Evolutionary conservation across 208 protist genomes (phyloP), one percentile per base, ranked within the genome.

Genomic region (Leishmania mexicana): DNA sequence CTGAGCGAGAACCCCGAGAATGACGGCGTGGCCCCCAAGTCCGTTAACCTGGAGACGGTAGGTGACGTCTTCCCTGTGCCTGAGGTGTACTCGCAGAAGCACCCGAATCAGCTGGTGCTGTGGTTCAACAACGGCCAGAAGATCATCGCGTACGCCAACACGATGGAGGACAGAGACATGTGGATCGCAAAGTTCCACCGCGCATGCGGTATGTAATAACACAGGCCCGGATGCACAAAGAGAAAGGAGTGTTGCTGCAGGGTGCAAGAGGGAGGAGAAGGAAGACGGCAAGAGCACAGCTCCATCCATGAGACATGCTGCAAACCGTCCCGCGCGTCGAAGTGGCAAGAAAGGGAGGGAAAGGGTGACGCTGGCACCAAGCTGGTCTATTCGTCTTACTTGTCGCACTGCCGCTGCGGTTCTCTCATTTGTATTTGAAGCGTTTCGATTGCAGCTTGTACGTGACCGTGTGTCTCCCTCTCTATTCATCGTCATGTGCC

Each of bases 61-160:
- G 95, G 87, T 78, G 94, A 95, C 76, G 90, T 95, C 24, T 95
- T 97, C 73, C 94, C 94, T 28, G 94, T 95, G 8, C 94, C 94
- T 31, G 92, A 95, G 76, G 94, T 92, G 75, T 97, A 97, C 84
- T 95, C 90, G 74, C 90, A 92, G 65, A 94, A 92, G 24, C 92
- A 95, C 74, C 94, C 94, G n/a, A 89, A 94, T 76, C 94, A 97
- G 82, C 83, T 97, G 24, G 94, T 97, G 47, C 92, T 97, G 80
- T 97, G 94, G 92, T 97, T 97, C 85, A 95, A 88, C 78, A 97
- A 97, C 81, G 94, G 94, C 24, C 92, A 97, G 78, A 97, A 97
- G 81, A 97, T 97, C 51, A 94, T 97, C 77, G 94, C 94, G 57
- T 88, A 94, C 71, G 94, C 94, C 57, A 86, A 67, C 57, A 87